Evolutionary conservation across 2,329 filamentous ascomycete species (phyloP), one percentile per base, ranked within the genome.

Genomic region (Sarocladiaceae sp.): DNA sequence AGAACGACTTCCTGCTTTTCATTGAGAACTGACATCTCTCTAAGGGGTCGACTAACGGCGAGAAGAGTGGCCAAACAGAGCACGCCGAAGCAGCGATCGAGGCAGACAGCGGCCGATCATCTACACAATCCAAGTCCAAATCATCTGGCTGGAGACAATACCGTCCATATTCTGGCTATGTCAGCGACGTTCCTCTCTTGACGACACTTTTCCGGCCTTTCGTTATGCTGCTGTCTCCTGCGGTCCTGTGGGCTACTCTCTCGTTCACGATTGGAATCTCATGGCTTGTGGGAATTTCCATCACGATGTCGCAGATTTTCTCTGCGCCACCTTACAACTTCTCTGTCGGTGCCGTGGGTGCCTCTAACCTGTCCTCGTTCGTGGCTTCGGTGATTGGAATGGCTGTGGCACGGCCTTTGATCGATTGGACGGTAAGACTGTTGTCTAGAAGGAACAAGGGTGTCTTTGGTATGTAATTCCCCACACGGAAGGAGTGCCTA

Each of bases 241-340:
- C 29, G 13, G 40, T 46, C 40, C 12, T 46, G 13, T 46, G 40
- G 40, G 40, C 40, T 5, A 46, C 40, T n/a, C 40, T 46, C 10
- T 46, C 40, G 23, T 46, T 46, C 40, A 46, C n/a, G 7, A 46
- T 18, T 22, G 40, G 40, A 26, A 46, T 46, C 22, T 23, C 40
- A 12, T 46, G 40, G 40, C 40, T 46, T 18, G 40, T 46, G 4
- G 40, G 40, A 26, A 46, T 46, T 18, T 46, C 40, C 23, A 46
- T 46, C 40, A 46, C 40, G 12, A 46, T 46, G 23, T 46, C 40
- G 22, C 40, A 46, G 40, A 46, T 46, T 25, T 46, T 46, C 40
- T 46, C 40, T 28, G 40, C 40, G 17, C 23, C 40, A 13, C 40
- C 40, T 18, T 46, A 46, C 40, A 46, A 28, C 40, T 46, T 46